Base-by-base conservation (phyloP, 2,329 filamentous ascomycete genomes). In the Colletotrichum sp. region DNA sequence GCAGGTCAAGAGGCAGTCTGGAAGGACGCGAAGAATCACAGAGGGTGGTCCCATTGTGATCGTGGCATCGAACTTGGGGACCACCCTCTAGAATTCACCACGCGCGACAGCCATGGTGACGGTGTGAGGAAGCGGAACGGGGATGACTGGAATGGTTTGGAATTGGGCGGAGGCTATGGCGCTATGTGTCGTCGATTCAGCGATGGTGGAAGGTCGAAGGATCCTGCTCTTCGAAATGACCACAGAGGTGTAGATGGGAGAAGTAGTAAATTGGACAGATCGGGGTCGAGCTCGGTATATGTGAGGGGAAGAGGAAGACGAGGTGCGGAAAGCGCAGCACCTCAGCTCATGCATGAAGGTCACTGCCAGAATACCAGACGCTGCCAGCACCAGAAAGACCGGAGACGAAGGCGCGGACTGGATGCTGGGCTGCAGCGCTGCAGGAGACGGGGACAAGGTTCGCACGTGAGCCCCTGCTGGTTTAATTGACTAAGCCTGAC, bases 31-130 rank as follows among this genome's bases (percentile, higher is more conserved):
- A 81, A 79, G 82, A 81, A 83, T 85, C 85, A 84, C 83, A 82
- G 88, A 90, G 88, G 88, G 88, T 89, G 89, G 88, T 89, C 86
- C 89, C 90, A 91, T 91, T 83, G 86, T 85, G 85, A 87, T 85
- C 81, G 81, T 82, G 80, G 82, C 82, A 82, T 83, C 84, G 82
- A 85, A 80, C 81, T 74, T 65, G 82, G 85, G 82, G 82, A 84
- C 89, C 88, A 90, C 89, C 88, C 88, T 89, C 87, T 90, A 91
- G 79, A 88, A 88, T 77, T 85, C 86, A 88, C 85, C 85, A 85
- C 82, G 83, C 83, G 84, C 83, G 77, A 85, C 67, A 44, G 72
- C 74, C 75, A 79, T 77, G 44, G 52, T 75, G 74, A 76, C 64
- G 65, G 39, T 65, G 28, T 52, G 44, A 52, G 2, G 44, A 52